phyloP scores from a whole-genome alignment of 495 filamentous ascomycete species.

The Cenococcum geophilum region DNA sequence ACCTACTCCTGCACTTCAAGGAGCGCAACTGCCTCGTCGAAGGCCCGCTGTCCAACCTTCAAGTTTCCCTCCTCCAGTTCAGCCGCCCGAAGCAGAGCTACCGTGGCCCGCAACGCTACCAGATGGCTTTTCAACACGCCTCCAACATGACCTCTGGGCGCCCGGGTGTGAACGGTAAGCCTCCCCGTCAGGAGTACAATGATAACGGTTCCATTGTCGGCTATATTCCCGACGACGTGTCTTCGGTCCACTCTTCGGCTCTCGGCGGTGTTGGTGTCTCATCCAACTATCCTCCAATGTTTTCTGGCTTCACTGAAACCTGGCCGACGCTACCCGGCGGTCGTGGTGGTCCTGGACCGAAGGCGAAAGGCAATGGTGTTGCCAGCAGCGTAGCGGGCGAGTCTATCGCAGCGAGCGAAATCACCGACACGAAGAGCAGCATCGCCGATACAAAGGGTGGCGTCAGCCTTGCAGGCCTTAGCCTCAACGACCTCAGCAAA shows the following conservation, averaged over 20 bases:
- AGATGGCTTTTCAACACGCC: slow-evolving; percentile 71
- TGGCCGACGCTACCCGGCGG: slow-evolving; percentile 77
- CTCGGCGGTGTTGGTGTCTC: slow-evolving; percentile 74
- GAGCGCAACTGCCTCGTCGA: slow-evolving; percentile 94
- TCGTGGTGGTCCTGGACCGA: slow-evolving; percentile 32
- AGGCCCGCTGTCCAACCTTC: slow-evolving; percentile 91
- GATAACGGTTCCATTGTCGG: slow-evolving; percentile 83
- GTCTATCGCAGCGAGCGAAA: slow-evolving; percentile 81
- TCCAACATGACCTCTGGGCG: slow-evolving; percentile 49
- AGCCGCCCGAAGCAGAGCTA: slow-evolving; percentile 87
- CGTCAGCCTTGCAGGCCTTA: slow-evolving; percentile 76
- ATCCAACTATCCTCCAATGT: slow-evolving; percentile 89
- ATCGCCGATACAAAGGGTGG: slow-evolving; percentile 66
- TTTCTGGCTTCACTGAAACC: slow-evolving; percentile 81
- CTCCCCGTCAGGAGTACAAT: slow-evolving; percentile 61
- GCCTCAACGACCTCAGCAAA: slow-evolving; percentile 67
- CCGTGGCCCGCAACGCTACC: slow-evolving; percentile 82
- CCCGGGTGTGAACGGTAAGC: slow-evolving; percentile 48
- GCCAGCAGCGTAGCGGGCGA: slow-evolving; percentile 81
- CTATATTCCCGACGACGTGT: slow-evolving; percentile 96
- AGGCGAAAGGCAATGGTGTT: slow-evolving; percentile 51
- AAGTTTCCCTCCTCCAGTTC: slow-evolving; percentile 92
- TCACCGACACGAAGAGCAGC: slow-evolving; percentile 68
- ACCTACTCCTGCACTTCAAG: slow-evolving; percentile 94
- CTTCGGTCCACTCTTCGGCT: slow-evolving; percentile 88